Evolutionary conservation across 257 asterid genomes (phyloP).

Genomic region (Paulownia fortunei): DNA sequence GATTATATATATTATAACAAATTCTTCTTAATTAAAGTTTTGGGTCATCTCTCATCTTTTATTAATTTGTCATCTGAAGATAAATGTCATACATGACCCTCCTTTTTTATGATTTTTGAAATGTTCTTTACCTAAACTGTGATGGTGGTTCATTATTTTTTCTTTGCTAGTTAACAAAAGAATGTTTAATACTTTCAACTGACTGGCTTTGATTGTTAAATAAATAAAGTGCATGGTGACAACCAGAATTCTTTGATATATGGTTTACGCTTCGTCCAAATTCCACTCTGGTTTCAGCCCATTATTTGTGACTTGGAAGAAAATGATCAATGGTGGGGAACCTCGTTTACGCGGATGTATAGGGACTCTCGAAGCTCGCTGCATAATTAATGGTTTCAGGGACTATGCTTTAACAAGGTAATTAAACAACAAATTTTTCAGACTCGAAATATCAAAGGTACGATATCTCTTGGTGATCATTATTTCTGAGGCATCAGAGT

Average conservation of each 20-base stretch:
- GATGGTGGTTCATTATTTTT: constrained; percentile 4
- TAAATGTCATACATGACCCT: constrained; percentile 6
- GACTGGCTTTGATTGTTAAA: not conserved
- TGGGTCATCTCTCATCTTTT: not conserved
- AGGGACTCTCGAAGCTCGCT: constrained; percentile 92
- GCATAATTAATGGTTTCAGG: constrained; percentile 76
- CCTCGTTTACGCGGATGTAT: constrained; percentile 98
- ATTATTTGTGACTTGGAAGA: constrained; percentile 96
- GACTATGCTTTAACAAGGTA: constrained; percentile 96
- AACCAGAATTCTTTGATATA: constrained; percentile 5
- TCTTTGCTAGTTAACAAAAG: not conserved
- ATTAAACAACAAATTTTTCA: not conserved
- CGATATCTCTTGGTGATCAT: not conserved
- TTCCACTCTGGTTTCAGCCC: constrained; percentile 66
- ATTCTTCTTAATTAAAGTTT: not conserved
- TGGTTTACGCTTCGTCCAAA: constrained; percentile 26
- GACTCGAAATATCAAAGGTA: constrained; percentile 17
- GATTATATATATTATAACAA: not conserved
- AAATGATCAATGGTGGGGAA: constrained; percentile 86
- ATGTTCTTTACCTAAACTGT: not conserved
- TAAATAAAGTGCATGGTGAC: constrained; percentile 14
- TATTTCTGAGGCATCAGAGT: not conserved
- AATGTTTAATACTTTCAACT: constrained; percentile 7
- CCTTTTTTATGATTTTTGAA: not conserved
- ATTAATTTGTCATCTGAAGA: not conserved